Evolutionary conservation across 2,329 filamentous ascomycete species (phyloP).

Genomic region (Rhynchosporium graminicola): DNA sequence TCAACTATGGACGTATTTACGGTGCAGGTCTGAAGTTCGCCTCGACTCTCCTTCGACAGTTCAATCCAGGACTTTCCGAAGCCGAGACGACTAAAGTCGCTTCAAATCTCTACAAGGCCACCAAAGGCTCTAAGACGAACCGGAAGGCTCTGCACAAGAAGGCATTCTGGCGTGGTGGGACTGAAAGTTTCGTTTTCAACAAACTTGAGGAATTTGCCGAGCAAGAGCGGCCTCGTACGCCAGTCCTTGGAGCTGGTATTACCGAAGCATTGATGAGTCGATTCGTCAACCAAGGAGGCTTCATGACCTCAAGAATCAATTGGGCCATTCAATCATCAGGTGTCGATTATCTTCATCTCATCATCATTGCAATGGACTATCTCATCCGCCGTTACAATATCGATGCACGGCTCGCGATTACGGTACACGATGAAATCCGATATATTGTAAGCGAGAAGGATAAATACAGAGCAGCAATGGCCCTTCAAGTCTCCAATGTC

Average conservation of each 20-base stretch:
- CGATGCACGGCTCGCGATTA: constrained; percentile 82
- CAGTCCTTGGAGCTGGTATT: constrained; percentile 90
- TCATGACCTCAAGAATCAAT: constrained; percentile 95
- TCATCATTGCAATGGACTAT: constrained; percentile 95
- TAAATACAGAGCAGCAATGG: constrained; percentile 87
- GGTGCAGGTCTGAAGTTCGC: constrained; percentile 97
- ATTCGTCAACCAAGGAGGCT: constrained; percentile 84
- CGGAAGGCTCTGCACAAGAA: constrained; percentile 71
- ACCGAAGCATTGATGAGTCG: constrained; percentile 91
- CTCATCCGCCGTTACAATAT: constrained; percentile 83
- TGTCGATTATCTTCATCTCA: constrained; percentile 92
- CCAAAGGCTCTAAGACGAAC: constrained; percentile 85
- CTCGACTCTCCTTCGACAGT: constrained; percentile 84
- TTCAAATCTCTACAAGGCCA: constrained; percentile 78
- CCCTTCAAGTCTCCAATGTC: constrained; percentile 87
- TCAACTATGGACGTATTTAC: constrained; percentile 98
- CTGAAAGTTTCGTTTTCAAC: constrained; percentile 98
- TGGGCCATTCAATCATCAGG: constrained; percentile 99
- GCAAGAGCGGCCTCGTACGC: constrained; percentile 86
- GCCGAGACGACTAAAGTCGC: constrained; percentile 75
- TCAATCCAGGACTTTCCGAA: constrained; percentile 84
- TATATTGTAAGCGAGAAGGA: constrained; percentile 86
- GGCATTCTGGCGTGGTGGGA: constrained; percentile 92
- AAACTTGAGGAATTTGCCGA: constrained; percentile 97
- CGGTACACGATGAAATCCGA: constrained; percentile 95